phyloP scores from a whole-genome alignment of 202 grass and related monocot genomes.

The Setaria viridis region DNA sequence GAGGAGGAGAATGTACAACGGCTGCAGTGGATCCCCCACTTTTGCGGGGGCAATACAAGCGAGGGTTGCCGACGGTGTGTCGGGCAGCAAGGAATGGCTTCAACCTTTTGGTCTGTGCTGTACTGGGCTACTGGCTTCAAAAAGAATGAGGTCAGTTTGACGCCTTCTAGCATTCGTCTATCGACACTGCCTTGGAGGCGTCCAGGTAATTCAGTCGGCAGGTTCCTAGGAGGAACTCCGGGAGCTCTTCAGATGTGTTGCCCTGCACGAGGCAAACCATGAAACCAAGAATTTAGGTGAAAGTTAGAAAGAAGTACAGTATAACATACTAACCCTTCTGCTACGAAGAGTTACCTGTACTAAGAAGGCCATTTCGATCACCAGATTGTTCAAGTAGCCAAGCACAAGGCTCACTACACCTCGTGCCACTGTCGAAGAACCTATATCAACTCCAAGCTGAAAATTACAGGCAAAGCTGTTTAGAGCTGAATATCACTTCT shows the following conservation, averaged over 20 bases:
- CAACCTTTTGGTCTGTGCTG: constrained; percentile 43
- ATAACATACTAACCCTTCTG: neutral
- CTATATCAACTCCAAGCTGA: constrained; percentile 94
- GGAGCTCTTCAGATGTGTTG: constrained; percentile 81
- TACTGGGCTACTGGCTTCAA: constrained; percentile 20
- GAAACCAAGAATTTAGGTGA: neutral
- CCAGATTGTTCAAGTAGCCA: constrained; percentile 91
- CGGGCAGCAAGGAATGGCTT: constrained; percentile 40
- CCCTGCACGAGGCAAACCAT: constrained; percentile 59
- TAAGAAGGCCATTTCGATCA: constrained; percentile 98
- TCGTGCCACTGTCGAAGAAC: constrained; percentile 90
- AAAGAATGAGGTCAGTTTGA: constrained; percentile 40
- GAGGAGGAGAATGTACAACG: constrained; percentile 53
- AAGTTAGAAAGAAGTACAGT: no score
- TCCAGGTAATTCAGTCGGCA: constrained; percentile 83
- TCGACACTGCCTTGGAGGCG: constrained; percentile 72
- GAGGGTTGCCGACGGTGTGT: neutral
- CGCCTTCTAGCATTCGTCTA: constrained; percentile 60
- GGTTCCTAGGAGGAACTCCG: constrained; percentile 77
- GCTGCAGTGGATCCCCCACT: constrained; percentile 26
- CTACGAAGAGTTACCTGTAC: constrained; percentile 64
- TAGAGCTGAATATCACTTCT: constrained; percentile 19
- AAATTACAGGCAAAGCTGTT: constrained; percentile 34
- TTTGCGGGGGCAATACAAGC: constrained; percentile 32
- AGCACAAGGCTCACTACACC: constrained; percentile 96